Evolutionary conservation across 192 early-diverging fungal species (phyloP).

Genomic region (Backusella circina): DNA sequence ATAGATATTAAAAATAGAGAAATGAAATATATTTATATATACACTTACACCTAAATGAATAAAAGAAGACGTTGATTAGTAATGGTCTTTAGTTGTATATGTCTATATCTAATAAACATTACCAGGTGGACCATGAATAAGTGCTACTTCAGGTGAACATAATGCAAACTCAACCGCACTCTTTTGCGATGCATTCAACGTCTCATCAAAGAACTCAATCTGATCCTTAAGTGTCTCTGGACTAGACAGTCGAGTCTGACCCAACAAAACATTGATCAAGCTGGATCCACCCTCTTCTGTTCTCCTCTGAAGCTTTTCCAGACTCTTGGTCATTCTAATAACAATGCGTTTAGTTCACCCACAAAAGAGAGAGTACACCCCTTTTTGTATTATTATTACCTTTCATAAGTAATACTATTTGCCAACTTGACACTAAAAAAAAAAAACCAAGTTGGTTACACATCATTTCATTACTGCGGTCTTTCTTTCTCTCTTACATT

Average conservation of each 20-base stretch:
- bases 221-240: slow-evolving; percentile 25
- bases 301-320: slow-evolving; percentile 40
- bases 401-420: slow-evolving; percentile 49
- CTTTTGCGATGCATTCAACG: slow-evolving; percentile 66
- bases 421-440: slow-evolving; percentile 37
- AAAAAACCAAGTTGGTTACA: not conserved
- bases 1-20: no score
- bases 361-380: not conserved
- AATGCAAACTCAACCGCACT: slow-evolving; percentile 62
- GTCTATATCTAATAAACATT: no score
- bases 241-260: slow-evolving; percentile 31
- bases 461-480: not conserved
- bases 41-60: slow-evolving; percentile 15
- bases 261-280: slow-evolving; percentile 46
- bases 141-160: slow-evolving; percentile 56
- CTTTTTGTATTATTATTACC: slow-evolving; percentile 12
- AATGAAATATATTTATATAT: not conserved
- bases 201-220: slow-evolving; percentile 48
- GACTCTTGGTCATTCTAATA: slow-evolving; percentile 35
- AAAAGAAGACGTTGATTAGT: not conserved
- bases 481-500: slow-evolving; percentile 46
- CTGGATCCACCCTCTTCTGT: slow-evolving; percentile 22
- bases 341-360: slow-evolving; percentile 24
- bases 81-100: not conserved
- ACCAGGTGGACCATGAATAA: slow-evolving; percentile 73